Evolutionary conservation across 192 early-diverging fungal genomes (phyloP), one percentile per base, ranked within the genome.

Genomic region (Dispira simplex): DNA sequence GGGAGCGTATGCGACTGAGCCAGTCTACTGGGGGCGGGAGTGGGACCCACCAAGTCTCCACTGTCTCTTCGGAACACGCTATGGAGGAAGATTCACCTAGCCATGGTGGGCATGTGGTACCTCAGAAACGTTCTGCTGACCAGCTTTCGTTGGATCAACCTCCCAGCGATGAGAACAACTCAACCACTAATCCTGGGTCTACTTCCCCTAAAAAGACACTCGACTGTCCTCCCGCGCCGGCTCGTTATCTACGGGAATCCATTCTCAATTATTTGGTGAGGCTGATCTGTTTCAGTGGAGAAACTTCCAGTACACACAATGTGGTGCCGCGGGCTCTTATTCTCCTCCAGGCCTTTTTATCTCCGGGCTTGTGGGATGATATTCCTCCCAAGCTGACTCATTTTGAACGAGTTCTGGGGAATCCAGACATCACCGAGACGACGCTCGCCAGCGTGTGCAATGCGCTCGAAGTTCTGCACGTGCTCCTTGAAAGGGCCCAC

Each of bases 1-100:
- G 97, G 97, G 91, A 99, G 64, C 78, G 75, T 21, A 81, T 79
- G 66, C 76, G 81, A 13, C 75, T 86, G 26, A n/a, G 59, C 12
- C 76, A 78, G 45, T 28, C 65, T 18, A 72, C 70, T 25, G 64
- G 59, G 6, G 62, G 69, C 23, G 71, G 67, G 62, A 14, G 47
- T 39, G 32, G 6, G 3, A 39, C 32, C 32, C 32, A 39, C 3
- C 3, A 6, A 39, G 32, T 1, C 32, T 39, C 32, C 6, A 48
- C 25, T 11, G 10, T n/a, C n/a, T 0, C 57, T 1, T 10, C 57
- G 44, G 39, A 27, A 4, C 51, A 65, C 45, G 68, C 47, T n/a
- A 66, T 66, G 52, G 66, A 63, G 27, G 63, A 46, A 47, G 27
- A 44, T 11, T 44, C 70, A n/a, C 45, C 64, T 5, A 54, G 57